Base-by-base conservation (phyloP, 1,139 yeast species). In the Suhomyces bolitotheri region DNA sequence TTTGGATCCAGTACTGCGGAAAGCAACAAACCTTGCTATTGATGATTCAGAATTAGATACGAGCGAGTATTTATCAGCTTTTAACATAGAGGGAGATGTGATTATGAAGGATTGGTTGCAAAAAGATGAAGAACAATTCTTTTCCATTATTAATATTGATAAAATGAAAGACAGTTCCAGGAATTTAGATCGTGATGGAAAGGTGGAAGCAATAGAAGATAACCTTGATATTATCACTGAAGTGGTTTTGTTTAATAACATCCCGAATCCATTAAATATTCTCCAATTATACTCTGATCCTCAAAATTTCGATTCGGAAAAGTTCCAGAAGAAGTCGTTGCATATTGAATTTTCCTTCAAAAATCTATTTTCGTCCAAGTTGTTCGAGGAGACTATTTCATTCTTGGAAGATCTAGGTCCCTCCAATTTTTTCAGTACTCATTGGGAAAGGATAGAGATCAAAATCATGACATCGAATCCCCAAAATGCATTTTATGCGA, bases 271-370 rank as follows among this genome's bases (percentile, higher is more conserved):
- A 3, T 21, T 29, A 9, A 23, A 25, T 17, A 34, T 39, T 1
- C 31, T 44, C 19, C 22, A 29, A 9, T 17, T 36, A 3, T 43
- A 31, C 19, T 27, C 39, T 5, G 27, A 32, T 10, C 27, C 10
- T 15, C 22, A 20, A 5, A 31, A 31, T 20, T 29, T 29, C n/a
- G 31, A 26, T 5, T 19, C 21, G 16, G 21, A 28, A 29, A 20
- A 4, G 10, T 23, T 2, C 33, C 38, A 21, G 5, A 27, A 33
- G 23, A 36, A 34, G 30, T 33, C 14, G 4, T 34, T 45, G 22
- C 27, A 25, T 20, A 13, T 45, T 21, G 47, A 43, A 16, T 39
- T 35, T 29, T 37, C 29, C 8, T 34, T 45, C 13, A 24, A 30
- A 4, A 31, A 37, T 16, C 29, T 41, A 16, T 17, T 25, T 9